These are phyloP conservation scores for Bipolaris oryzae DNA, from an alignment of 2,329 filamentous ascomycete genomes.

Conservation along the genomic window DNA sequence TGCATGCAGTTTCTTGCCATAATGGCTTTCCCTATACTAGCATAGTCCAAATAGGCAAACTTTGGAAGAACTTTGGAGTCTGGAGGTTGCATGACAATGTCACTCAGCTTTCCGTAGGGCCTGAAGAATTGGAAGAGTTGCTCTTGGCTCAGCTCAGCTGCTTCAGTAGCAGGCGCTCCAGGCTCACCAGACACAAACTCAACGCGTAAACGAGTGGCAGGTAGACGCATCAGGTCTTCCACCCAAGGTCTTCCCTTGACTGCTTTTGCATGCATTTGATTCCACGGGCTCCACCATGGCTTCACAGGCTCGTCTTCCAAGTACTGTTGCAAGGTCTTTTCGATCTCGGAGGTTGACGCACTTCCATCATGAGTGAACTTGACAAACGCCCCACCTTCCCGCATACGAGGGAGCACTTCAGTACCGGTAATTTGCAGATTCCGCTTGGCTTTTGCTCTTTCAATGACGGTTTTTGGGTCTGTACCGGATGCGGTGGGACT, in stretches of 20 bases:
- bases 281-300: constrained; percentile 90
- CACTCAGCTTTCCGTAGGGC: constrained; percentile 85
- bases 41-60: constrained; percentile 81
- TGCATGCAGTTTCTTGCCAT: constrained; percentile 94
- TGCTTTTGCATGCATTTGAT: constrained; percentile 71
- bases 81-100: constrained; percentile 80
- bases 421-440: constrained; percentile 71
- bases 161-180: constrained; percentile 71
- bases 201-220: constrained; percentile 75
- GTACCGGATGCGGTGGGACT: constrained; percentile 59
- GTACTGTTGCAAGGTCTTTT: constrained; percentile 65
- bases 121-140: constrained; percentile 85
- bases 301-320: constrained; percentile 74
- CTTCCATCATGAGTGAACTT: constrained; percentile 71
- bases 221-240: constrained; percentile 86
- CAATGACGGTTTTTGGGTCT: constrained; percentile 60
- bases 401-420: constrained; percentile 81
- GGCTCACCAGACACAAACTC: constrained; percentile 80
- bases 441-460: constrained; percentile 65
- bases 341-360: constrained; percentile 60
- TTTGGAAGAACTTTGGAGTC: constrained; percentile 85
- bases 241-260: constrained; percentile 91
- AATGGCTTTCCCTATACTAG: constrained; percentile 73
- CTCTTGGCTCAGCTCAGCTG: constrained; percentile 83
- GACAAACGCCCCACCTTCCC: constrained; percentile 92